Evolutionary conservation across 805 yeast species (phyloP), one percentile per base, ranked within the genome.

Genomic region (Blastobotrys parvus): DNA sequence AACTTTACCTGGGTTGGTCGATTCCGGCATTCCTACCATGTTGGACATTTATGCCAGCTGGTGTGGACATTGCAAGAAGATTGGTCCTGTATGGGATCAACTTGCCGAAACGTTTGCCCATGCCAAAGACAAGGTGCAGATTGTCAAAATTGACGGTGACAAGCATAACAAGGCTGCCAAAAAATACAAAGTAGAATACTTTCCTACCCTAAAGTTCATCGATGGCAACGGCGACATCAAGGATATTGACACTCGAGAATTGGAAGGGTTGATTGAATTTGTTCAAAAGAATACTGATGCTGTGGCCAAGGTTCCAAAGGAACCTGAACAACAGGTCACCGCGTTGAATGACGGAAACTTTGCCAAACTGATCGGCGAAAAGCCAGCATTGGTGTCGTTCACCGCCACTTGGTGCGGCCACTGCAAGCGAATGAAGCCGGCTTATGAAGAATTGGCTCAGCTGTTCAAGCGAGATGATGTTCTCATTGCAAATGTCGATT

Each of bases 11-110:
- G 71, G 68, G 17, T 63, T 80, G 4, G 61, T 72, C 43, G 62
- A 69, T n/a, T 69, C 80, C 0, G 80, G 75, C n/a, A 76, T 80
- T 59, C 77, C 77, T 45, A 67, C 87, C 1, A 70, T 84, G 48
- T 80, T 84, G 46, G 78, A 83, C 59, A 73, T 82, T 55, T 76
- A 72, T 53, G 81, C 82, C 33, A 68, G 90, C 64, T 88, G 96
- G 96, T 87, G 95, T 72, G 89, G 94, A 36, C 95, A 88, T 69
- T 87, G 96, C 70, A 86, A 85, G 71, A 80, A 74, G 64, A 72
- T 88, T 64, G 89, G 89, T 31, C 95, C 95, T 55, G 70, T 71
- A 42, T 87, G 76, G 69, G 92, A 84, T 62, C 89, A 86, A 57
- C 71, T 88, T 54, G 90, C 92, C 39, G 78, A 69, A 29, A 54